A percentile compares a stretch with the other conserved stretches of the same genome.
phyloP scores from a whole-genome alignment of 108 stramenopile genomes.

The Nitzschia sp. region DNA sequence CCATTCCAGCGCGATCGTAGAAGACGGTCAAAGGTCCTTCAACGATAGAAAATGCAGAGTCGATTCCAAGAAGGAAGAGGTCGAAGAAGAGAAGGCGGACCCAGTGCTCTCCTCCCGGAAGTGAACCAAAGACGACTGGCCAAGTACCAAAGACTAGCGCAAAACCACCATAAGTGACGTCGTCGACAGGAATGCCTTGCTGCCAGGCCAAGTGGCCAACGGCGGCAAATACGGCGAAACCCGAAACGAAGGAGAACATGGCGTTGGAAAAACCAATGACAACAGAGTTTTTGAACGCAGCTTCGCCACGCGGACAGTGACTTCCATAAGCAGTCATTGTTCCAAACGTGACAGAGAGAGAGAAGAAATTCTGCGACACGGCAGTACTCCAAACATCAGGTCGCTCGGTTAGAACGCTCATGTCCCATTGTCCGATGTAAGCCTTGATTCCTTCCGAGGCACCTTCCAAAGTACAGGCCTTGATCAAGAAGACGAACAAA shows the following conservation, averaged over 20 bases:
- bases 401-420: conserved; percentile 35
- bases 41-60: conserved; percentile 57
- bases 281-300: conserved; percentile 46
- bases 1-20: neutral
- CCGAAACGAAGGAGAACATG: conserved; percentile 56
- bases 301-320: conserved; percentile 50
- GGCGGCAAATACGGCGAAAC: conserved; percentile 72
- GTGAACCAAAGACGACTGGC: conserved; percentile 57
- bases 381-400: conserved; percentile 64
- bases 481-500: conserved; percentile 52
- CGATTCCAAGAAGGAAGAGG: conserved; percentile 63
- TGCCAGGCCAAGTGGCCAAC: conserved; percentile 52
- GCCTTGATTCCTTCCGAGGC: conserved; percentile 41
- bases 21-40: conserved; percentile 23
- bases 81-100: conserved; percentile 56
- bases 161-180: conserved; percentile 35
- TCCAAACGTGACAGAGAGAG: conserved; percentile 55
- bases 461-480: conserved; percentile 48
- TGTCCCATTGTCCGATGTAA: conserved; percentile 62
- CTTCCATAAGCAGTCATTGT: conserved; percentile 68
- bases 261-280: conserved; percentile 49
- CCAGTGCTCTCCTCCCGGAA: conserved; percentile 55
- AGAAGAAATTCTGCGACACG: conserved; percentile 69
- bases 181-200: conserved; percentile 20
- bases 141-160: conserved; percentile 59